Evolutionary conservation across 768 basidiomycete genomes (phyloP).

Genomic region (Termitomyces sp.): DNA sequence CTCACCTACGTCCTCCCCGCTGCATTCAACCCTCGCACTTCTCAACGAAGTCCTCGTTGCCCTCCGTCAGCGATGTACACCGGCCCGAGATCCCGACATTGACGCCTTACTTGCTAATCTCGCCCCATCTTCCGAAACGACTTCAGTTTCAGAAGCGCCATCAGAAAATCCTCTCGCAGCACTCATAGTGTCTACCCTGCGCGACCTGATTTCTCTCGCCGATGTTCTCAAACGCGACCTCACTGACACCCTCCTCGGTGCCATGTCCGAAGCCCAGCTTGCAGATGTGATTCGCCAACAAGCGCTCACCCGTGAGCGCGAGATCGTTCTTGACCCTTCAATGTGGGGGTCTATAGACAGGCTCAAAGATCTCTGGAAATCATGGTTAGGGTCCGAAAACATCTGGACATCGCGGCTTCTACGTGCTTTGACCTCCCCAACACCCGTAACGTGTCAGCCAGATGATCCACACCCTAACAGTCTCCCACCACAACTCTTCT

Average conservation of each 20-base stretch:
- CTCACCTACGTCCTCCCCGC: slow-evolving; percentile 65
- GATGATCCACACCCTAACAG: slow-evolving; percentile 32
- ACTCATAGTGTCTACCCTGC: slow-evolving; percentile 45
- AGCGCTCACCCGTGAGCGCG: slow-evolving; percentile 53
- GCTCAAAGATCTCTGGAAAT: slow-evolving; percentile 7
- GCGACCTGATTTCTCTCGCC: slow-evolving; percentile 45
- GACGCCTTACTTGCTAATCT: slow-evolving; percentile 36
- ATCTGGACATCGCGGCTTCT: slow-evolving; percentile 49
- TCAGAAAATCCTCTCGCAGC: slow-evolving; percentile 34
- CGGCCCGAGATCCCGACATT: slow-evolving; percentile 55
- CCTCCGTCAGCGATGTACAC: slow-evolving; percentile 63
- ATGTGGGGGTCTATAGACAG: slow-evolving; percentile 29
- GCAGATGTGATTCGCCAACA: slow-evolving; percentile 44
- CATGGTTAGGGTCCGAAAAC: slow-evolving; percentile 9
- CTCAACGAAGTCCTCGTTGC: slow-evolving; percentile 51
- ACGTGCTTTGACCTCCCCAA: slow-evolving; percentile 36
- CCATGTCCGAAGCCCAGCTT: slow-evolving; percentile 64
- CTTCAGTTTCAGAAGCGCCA: background rate
- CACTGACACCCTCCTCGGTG: slow-evolving; percentile 59
- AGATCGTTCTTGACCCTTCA: slow-evolving; percentile 49
- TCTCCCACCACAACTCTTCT: slow-evolving; percentile 67
- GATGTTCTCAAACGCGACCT: slow-evolving; percentile 71
- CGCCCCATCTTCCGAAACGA: slow-evolving; percentile 6
- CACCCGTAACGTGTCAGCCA: slow-evolving; percentile 35
- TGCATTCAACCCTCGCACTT: slow-evolving; percentile 52